Percentiles rank a stretch among this genome's conserved stretches.
Conservation (phyloP, 805 yeast species). For the Allodekkera sacchari region DNA sequence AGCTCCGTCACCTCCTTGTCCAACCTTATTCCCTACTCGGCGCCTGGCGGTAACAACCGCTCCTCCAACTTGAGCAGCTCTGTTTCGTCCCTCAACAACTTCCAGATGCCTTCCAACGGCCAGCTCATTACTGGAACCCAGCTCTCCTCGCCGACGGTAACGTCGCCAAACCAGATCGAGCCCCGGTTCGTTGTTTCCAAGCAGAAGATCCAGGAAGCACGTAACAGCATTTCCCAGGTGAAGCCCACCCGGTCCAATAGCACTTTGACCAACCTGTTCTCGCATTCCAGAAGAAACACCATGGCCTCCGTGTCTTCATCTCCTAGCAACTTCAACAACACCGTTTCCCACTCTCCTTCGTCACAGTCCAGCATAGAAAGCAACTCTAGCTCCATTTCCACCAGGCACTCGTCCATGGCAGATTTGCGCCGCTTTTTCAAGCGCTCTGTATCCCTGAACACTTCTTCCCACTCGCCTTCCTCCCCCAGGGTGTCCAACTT, state of each 20-base stretch:
- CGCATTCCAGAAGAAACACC: slow-evolving; percentile 35
- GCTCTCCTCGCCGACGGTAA: slow-evolving; percentile 63
- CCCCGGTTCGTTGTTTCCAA: slow-evolving; percentile 80
- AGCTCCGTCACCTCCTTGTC: slow-evolving; percentile 37
- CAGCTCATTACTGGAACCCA: slow-evolving; percentile 54
- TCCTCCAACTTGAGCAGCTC: slow-evolving; percentile 12
- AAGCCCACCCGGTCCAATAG: slow-evolving; percentile 29
- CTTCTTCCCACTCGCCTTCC: slow-evolving; percentile 12
- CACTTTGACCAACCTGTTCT: slow-evolving; percentile 43
- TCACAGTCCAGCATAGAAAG: slow-evolving; percentile 24
- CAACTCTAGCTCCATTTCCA: slow-evolving; percentile 21
- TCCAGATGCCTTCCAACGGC: slow-evolving; percentile 46
- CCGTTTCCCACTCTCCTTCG: slow-evolving; percentile 20
- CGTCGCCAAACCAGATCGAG: slow-evolving; percentile 55
- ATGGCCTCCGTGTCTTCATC: background rate
- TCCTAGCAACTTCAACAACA: background rate
- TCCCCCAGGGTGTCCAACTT: slow-evolving; percentile 25
- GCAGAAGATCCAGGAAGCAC: slow-evolving; percentile 55
- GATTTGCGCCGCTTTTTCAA: slow-evolving; percentile 69
- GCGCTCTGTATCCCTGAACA: slow-evolving; percentile 24
- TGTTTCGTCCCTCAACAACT: slow-evolving; percentile 7
- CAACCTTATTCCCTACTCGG: slow-evolving; percentile 59
- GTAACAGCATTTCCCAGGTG: slow-evolving; percentile 16
- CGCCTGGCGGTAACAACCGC: slow-evolving; percentile 49
- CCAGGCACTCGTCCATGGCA: slow-evolving; percentile 73